Percentiles rank a stretch among this genome's conserved stretches.
Conservation (phyloP, 202 grass and related monocot genomes). For the Carex arenaria region DNA sequence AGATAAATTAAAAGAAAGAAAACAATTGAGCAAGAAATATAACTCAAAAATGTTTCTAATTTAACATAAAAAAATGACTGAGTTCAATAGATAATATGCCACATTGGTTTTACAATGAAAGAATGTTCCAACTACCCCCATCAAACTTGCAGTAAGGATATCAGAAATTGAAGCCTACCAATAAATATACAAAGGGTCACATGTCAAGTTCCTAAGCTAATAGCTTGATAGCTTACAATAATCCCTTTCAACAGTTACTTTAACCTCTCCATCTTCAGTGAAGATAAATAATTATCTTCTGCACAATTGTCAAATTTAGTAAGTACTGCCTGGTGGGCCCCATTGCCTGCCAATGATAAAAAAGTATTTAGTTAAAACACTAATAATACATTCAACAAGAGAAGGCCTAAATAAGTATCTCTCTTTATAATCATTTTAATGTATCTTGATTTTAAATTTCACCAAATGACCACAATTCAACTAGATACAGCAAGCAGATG, state of each 20-base stretch:
- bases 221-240: neutral
- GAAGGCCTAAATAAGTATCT: neutral
- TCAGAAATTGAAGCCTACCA: constrained; percentile 5
- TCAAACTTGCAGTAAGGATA: constrained; percentile 2
- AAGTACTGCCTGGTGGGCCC: neutral
- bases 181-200: constrained; percentile 10
- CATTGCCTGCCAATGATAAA: neutral
- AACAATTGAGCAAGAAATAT: neutral
- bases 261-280: neutral
- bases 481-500: neutral
- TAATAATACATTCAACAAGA: neutral
- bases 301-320: neutral
- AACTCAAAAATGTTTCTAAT: neutral
- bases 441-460: neutral
- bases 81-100: neutral
- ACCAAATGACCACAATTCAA: neutral
- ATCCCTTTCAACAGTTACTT: neutral
- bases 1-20: neutral
- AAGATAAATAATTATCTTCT: neutral
- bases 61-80: neutral
- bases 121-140: neutral
- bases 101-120: neutral
- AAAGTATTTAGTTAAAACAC: neutral
- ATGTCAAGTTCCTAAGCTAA: constrained; percentile 19
- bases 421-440: neutral